These are phyloP conservation scores for Tillandsia leiboldiana DNA, from an alignment of 176 grass and related monocot genomes.

Conservation along the genomic window DNA sequence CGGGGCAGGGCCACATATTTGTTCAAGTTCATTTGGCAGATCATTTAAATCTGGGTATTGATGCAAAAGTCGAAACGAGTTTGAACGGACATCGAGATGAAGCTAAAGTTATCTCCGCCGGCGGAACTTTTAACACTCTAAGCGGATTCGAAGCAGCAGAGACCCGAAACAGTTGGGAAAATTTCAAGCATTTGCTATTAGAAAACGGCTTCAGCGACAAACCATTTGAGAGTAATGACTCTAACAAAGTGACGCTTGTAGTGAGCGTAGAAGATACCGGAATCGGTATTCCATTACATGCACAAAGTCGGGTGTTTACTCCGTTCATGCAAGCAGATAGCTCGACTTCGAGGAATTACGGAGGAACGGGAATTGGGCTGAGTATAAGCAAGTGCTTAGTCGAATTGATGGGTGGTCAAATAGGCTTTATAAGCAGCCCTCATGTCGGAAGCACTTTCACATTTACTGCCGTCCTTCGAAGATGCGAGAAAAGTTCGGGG, in stretches of 20 bases:
- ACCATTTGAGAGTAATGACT: slow-evolving; percentile 27
- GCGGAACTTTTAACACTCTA: slow-evolving; percentile 49
- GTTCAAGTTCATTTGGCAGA: slow-evolving; percentile 92
- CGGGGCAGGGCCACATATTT: slow-evolving; percentile 87
- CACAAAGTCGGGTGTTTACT: slow-evolving; percentile 69
- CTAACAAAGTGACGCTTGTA: slow-evolving; percentile 65
- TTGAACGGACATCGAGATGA: slow-evolving; percentile 52
- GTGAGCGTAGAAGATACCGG: slow-evolving; percentile 95
- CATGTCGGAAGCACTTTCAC: slow-evolving; percentile 83
- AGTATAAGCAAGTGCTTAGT: slow-evolving; percentile 94
- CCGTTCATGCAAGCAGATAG: slow-evolving; percentile 99
- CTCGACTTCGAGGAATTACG: slow-evolving; percentile 84
- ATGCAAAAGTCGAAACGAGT: slow-evolving; percentile 46
- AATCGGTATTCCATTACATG: slow-evolving; percentile 75
- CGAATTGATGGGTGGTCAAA: slow-evolving; percentile 77
- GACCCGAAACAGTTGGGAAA: slow-evolving; percentile 78
- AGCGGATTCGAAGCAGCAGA: slow-evolving; percentile 93
- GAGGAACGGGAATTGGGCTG: slow-evolving; percentile 93
- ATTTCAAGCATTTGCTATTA: slow-evolving; percentile 61
- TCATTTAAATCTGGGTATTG: slow-evolving; percentile 55
- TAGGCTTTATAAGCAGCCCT: slow-evolving; percentile 74
- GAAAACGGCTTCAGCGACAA: slow-evolving; percentile 27
- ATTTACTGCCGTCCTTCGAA: slow-evolving; percentile 60
- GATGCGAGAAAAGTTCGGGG: slow-evolving; percentile 28
- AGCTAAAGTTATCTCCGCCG: slow-evolving; percentile 26